Percentiles rank a stretch among this genome's conserved stretches.
Conservation (phyloP, 176 grass and related monocot genomes). For the Areca catechu region DNA sequence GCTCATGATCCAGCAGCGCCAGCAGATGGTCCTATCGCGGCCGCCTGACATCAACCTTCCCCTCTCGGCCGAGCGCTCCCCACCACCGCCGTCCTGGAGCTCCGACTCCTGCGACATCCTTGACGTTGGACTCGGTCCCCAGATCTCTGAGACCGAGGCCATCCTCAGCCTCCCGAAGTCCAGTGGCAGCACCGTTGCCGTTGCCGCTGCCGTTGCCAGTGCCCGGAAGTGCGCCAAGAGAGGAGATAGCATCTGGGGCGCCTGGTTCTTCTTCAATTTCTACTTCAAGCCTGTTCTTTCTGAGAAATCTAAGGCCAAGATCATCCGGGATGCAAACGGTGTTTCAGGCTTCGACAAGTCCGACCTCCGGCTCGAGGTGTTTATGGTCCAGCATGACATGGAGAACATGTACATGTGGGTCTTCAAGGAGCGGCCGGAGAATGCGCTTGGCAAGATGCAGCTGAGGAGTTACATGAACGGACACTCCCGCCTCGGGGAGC, state of each 20-base stretch:
- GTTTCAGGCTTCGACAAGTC: conserved; percentile 12
- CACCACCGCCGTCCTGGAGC: conserved; percentile 16
- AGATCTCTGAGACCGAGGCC: conserved; percentile 43
- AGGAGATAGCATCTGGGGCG: conserved; percentile 19
- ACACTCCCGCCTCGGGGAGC: conserved; percentile 19
- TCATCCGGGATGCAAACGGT: conserved; percentile 9
- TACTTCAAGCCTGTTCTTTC: conserved; percentile 12
- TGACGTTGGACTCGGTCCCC: conserved; percentile 43
- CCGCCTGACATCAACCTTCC: conserved; percentile 68
- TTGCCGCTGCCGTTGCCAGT: not conserved
- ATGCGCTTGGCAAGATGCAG: conserved; percentile 17
- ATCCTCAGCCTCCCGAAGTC: conserved; percentile 34
- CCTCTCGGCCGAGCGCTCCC: conserved; percentile 37
- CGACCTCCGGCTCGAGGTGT: conserved; percentile 8
- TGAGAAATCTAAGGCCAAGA: conserved; percentile 19
- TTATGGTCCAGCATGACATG: conserved; percentile 19
- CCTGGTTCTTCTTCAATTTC: conserved; percentile 22
- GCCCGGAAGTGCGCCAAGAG: conserved; percentile 14
- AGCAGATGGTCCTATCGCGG: conserved; percentile 9
- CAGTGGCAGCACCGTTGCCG: conserved; percentile 21
- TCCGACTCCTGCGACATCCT: conserved; percentile 39
- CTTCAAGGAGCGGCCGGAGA: conserved; percentile 20
- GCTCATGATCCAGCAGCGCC: conserved; percentile 31
- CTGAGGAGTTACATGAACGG: conserved; percentile 20
- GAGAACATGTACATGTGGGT: conserved; percentile 26